Percentiles rank a stretch among this genome's conserved stretches.
Evolutionary conservation across 208 protist species (phyloP).

Genomic region (Crithidia thermophila): DNA sequence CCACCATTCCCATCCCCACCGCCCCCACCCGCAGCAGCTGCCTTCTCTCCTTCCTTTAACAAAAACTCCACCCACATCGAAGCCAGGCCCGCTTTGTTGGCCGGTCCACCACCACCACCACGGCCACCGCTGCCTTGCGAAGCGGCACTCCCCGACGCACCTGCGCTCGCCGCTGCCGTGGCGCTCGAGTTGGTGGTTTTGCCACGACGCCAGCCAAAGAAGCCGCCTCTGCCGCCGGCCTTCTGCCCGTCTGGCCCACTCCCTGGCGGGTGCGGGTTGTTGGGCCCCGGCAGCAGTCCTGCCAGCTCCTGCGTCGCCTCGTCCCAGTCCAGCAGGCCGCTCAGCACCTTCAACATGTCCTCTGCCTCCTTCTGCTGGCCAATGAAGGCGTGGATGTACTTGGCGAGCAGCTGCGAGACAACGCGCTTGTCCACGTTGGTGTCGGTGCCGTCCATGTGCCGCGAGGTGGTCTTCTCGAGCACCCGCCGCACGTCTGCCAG

Average conservation of each 20-base stretch:
- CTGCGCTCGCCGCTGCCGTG: background rate
- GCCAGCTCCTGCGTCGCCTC: constrained; percentile 77
- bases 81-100: constrained; percentile 38
- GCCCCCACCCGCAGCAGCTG: background rate
- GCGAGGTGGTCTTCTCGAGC: constrained; percentile 63
- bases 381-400: constrained; percentile 83
- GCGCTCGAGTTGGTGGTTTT: background rate
- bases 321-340: constrained; percentile 78
- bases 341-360: constrained; percentile 83
- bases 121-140: background rate
- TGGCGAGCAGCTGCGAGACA: constrained; percentile 79
- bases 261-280: constrained; percentile 52
- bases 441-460: constrained; percentile 54
- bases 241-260: background rate
- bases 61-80: constrained; percentile 88
- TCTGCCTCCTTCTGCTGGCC: constrained; percentile 49
- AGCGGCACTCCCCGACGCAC: background rate
- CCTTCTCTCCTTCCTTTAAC: constrained; percentile 45
- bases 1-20: too few relatives aligned
- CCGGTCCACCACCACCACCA: background rate
- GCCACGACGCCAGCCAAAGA: constrained; percentile 31
- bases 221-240: constrained; percentile 6
- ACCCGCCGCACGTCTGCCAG: constrained; percentile 66
- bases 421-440: constrained; percentile 83
- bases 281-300: constrained; percentile 74